A percentile compares a stretch with the other conserved stretches of the same genome.
These are phyloP conservation scores for Gyromitra esculenta DNA, from an alignment of 2,329 filamentous ascomycete genomes.

Conservation along the genomic window DNA sequence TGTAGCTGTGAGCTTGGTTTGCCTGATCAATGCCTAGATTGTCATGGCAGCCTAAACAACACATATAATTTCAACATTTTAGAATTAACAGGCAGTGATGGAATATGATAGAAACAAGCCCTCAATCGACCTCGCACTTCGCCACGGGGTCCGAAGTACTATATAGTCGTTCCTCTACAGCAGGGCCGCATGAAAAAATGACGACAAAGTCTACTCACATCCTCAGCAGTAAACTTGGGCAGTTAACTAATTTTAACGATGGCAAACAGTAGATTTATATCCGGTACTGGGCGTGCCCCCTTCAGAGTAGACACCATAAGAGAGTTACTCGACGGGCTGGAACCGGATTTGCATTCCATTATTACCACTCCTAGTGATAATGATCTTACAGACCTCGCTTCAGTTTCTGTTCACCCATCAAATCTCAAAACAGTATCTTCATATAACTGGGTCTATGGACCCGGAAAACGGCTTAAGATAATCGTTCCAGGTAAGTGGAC, in stretches of 20 bases:
- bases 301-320: slow-evolving; percentile 37
- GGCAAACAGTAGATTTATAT: slow-evolving; percentile 40
- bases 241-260: slow-evolving; percentile 6
- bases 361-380: slow-evolving; percentile 17
- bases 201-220: slow-evolving; percentile 4
- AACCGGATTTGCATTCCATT: slow-evolving; percentile 63
- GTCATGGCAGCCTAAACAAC: neutral
- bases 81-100: slow-evolving; percentile 1
- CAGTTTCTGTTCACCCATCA: slow-evolving; percentile 32
- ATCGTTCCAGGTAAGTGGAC: slow-evolving; percentile 41
- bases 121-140: neutral
- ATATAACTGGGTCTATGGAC: slow-evolving; percentile 53
- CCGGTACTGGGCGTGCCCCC: slow-evolving; percentile 31
- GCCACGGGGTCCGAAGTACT: slow-evolving; percentile 3
- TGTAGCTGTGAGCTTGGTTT: neutral
- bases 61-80: neutral
- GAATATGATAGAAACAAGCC: slow-evolving; percentile 19
- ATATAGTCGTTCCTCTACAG: slow-evolving; percentile 21
- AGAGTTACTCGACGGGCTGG: slow-evolving; percentile 59
- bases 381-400: slow-evolving; percentile 39
- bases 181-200: neutral
- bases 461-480: slow-evolving; percentile 39
- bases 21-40: slow-evolving; percentile 21
- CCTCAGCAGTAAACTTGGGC: slow-evolving; percentile 1
- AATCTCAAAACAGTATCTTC: slow-evolving; percentile 39